Conservation (phyloP, 2,329 filamentous ascomycete species). For the Penicillium glabrum region DNA sequence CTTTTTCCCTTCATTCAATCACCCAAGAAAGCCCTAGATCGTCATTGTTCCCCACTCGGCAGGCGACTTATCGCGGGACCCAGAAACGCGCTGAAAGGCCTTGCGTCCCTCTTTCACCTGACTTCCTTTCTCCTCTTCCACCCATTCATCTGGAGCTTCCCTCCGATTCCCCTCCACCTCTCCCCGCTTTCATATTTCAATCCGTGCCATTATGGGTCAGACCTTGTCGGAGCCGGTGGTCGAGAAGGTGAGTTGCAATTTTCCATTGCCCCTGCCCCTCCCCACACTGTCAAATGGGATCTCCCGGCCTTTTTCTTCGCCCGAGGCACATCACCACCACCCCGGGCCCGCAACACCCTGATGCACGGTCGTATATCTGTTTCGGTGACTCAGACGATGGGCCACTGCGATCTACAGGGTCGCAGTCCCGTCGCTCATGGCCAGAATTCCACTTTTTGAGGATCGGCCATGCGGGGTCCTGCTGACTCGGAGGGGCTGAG, state of each 20-base stretch:
- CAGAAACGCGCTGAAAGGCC: constrained; percentile 25
- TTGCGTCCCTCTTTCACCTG: constrained; percentile 24
- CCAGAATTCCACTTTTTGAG: constrained; percentile 5
- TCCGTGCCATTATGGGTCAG: constrained; percentile 76
- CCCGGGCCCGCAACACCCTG: neutral
- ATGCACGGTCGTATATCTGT: neutral
- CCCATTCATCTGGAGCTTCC: constrained; percentile 17
- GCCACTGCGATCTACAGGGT: neutral
- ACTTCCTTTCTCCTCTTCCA: constrained; percentile 23
- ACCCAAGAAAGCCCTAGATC: constrained; percentile 13
- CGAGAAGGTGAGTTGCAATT: constrained; percentile 76
- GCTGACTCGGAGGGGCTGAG: constrained; percentile 16
- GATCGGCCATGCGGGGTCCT: constrained; percentile 25
- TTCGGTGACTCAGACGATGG: neutral
- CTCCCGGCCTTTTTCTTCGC: constrained; percentile 1
- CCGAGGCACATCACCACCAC: constrained; percentile 1
- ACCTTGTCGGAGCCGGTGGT: constrained; percentile 98
- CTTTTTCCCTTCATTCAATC: neutral
- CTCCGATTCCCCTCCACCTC: constrained; percentile 18
- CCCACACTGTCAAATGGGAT: constrained; percentile 20
- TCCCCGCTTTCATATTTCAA: constrained; percentile 20
- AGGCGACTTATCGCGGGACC: constrained; percentile 24
- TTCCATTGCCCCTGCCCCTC: constrained; percentile 19
- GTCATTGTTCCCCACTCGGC: constrained; percentile 22
- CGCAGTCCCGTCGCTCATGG: neutral